A percentile compares a stretch with the other conserved stretches of the same genome.
These are phyloP conservation scores for Aureococcus anophagefferens DNA, from an alignment of 108 stramenopile genomes.

Conservation along the genomic window DNA sequence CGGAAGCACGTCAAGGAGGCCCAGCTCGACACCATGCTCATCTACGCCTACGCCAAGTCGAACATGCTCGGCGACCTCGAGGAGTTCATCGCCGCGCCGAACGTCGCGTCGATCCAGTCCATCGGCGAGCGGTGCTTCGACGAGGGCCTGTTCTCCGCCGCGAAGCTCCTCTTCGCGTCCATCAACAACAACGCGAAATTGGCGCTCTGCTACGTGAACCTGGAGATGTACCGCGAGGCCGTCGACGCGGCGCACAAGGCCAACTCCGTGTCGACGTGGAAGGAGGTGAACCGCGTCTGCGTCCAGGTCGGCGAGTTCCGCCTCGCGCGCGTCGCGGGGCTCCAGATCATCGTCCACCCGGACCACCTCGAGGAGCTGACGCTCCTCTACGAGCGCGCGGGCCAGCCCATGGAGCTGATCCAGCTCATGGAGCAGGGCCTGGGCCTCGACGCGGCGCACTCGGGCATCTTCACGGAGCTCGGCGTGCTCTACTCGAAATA, in stretches of 20 bases:
- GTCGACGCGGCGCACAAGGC: conserved; percentile 96
- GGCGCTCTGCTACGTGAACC: conserved; percentile 92
- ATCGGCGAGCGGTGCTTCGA: conserved; percentile 90
- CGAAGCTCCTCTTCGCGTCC: conserved; percentile 87
- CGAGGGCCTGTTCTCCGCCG: conserved; percentile 91
- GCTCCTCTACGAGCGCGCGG: conserved; percentile 89
- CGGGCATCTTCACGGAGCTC: conserved; percentile 98
- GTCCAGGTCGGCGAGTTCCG: conserved; percentile 89
- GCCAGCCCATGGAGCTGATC: conserved; percentile 86
- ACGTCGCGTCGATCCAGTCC: conserved; percentile 93
- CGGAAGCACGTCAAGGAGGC: conserved; percentile 85
- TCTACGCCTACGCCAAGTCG: conserved; percentile 91
- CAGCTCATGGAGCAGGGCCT: conserved; percentile 97
- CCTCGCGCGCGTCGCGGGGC: conserved; percentile 87
- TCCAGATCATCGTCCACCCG: conserved; percentile 97
- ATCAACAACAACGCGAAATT: conserved; percentile 99
- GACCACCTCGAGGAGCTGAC: conserved; percentile 99
- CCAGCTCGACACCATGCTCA: conserved; percentile 93
- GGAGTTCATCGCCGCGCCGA: conserved; percentile 89
- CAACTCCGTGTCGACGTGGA: conserved; percentile 95
- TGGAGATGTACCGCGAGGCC: conserved; percentile 95
- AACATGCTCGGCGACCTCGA: conserved; percentile 93
- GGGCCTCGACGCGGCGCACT: conserved; percentile 93
- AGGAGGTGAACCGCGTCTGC: conserved; percentile 93
- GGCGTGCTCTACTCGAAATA: conserved; percentile 98